Percentiles rank a stretch among this genome's conserved stretches.
Evolutionary conservation across 2,329 filamentous ascomycete species (phyloP).

Genomic region (Penicillium sp.): DNA sequence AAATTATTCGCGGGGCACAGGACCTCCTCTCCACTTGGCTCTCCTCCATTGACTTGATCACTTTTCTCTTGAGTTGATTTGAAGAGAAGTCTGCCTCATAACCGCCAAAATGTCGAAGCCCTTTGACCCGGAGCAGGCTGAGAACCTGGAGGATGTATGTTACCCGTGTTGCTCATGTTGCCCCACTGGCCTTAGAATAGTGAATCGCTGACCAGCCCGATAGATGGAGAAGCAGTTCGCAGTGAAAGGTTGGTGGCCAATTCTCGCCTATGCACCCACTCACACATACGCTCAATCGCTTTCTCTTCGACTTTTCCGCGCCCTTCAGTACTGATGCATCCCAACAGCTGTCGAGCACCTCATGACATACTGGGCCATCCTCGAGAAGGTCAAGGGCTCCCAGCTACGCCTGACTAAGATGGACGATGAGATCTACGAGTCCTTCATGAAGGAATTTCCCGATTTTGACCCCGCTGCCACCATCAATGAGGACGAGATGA

Average conservation of each 20-base stretch:
- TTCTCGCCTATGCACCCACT: not conserved
- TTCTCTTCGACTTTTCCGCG: not conserved
- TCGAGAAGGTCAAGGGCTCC: slow-evolving; percentile 87
- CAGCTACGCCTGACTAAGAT: slow-evolving; percentile 83
- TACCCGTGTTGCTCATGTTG: not conserved
- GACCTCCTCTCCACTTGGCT: slow-evolving; percentile 7
- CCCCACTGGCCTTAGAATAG: not conserved
- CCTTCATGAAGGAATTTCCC: slow-evolving; percentile 82
- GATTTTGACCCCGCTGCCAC: slow-evolving; percentile 79
- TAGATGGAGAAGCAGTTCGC: slow-evolving; percentile 99
- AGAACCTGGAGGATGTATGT: slow-evolving; percentile 65
- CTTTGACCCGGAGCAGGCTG: slow-evolving; percentile 57
- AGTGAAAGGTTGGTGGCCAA: slow-evolving; percentile 65
- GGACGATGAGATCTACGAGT: slow-evolving; percentile 89
- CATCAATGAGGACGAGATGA: slow-evolving; percentile 91
- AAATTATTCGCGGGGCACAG: slow-evolving; percentile 32
- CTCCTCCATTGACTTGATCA: slow-evolving; percentile 1
- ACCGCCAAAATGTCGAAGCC: slow-evolving; percentile 34
- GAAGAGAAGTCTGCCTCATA: not conserved
- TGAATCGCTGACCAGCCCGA: slow-evolving; percentile 21
- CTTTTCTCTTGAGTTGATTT: slow-evolving; percentile 1
- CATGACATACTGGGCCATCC: slow-evolving; percentile 93
- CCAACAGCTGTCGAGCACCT: slow-evolving; percentile 77
- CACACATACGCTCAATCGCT: not conserved
- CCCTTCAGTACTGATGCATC: not conserved